These are phyloP conservation scores for Zanthoxylum bungeanum DNA, from an alignment of 345 rosid species.

Conservation along the genomic window DNA sequence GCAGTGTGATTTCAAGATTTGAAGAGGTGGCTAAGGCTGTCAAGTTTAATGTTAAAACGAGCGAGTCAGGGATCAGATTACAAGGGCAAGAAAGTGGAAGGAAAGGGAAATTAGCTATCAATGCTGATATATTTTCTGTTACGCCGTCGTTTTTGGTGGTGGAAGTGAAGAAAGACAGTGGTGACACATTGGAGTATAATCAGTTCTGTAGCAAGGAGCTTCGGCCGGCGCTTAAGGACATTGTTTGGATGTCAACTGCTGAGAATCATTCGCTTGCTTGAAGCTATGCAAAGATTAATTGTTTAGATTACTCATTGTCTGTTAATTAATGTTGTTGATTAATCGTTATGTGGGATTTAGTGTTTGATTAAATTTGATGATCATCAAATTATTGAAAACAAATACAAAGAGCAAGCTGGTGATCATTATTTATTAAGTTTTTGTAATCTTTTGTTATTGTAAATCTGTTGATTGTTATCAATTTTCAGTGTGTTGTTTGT, in stretches of 20 bases:
- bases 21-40: constrained; percentile 70
- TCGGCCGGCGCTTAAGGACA: constrained; percentile 89
- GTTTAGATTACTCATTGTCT: no score
- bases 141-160: constrained; percentile 74
- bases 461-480: no score
- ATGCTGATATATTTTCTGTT: constrained; percentile 77
- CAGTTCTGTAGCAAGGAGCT: constrained; percentile 82
- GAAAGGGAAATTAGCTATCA: constrained; percentile 77
- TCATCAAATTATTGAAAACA: not conserved
- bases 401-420: not conserved
- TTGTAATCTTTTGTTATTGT: not conserved
- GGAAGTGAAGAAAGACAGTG: constrained; percentile 87
- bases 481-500: no score
- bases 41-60: constrained; percentile 69
- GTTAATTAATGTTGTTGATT: no score
- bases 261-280: constrained; percentile 48
- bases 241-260: constrained; percentile 59
- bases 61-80: constrained; percentile 63
- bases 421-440: not conserved
- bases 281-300: no score
- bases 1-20: constrained; percentile 76
- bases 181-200: constrained; percentile 86
- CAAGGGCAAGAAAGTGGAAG: constrained; percentile 80
- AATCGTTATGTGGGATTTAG: no score
- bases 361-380: not conserved